These are phyloP conservation scores for Ophiostoma ulmi DNA, from an alignment of 2,329 filamentous ascomycete genomes.

Conservation along the genomic window DNA sequence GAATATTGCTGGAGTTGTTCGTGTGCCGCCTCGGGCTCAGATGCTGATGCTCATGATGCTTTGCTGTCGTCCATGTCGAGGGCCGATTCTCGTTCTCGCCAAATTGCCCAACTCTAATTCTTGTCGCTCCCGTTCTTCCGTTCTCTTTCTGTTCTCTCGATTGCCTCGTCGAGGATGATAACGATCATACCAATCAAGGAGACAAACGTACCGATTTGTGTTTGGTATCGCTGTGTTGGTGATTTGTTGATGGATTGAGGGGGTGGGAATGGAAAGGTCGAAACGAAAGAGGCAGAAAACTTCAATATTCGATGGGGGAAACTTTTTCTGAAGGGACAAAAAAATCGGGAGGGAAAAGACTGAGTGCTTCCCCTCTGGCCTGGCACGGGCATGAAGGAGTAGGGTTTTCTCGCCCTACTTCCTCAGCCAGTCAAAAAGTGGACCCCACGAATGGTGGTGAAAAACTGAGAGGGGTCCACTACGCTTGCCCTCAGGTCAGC, in stretches of 20 bases:
- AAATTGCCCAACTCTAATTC: background rate
- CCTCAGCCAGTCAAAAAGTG: slow-evolving; percentile 17
- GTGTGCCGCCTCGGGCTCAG: background rate
- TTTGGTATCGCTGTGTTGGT: slow-evolving; percentile 41
- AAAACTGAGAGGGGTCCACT: background rate
- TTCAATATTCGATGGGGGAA: slow-evolving; percentile 18
- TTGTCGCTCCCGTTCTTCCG: background rate
- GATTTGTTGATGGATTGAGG: slow-evolving; percentile 26
- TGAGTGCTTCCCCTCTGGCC: slow-evolving; percentile 9
- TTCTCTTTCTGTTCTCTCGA: slow-evolving; percentile 3
- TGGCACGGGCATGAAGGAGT: slow-evolving; percentile 27
- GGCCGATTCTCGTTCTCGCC: background rate
- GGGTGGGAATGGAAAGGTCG: slow-evolving; percentile 23
- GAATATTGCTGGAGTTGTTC: background rate
- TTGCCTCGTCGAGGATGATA: background rate
- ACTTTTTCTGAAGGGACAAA: slow-evolving; percentile 27
- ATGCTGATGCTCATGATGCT: background rate
- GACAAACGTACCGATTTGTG: slow-evolving; percentile 48
- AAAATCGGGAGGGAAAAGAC: slow-evolving; percentile 23
- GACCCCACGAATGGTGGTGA: background rate
- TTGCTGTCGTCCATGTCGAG: background rate
- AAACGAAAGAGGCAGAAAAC: slow-evolving; percentile 17
- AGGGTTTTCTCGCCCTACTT: slow-evolving; percentile 43
- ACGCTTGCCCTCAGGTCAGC: background rate
- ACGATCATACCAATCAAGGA: slow-evolving; percentile 11